phyloP scores from a whole-genome alignment of 2,329 filamentous ascomycete genomes.

The Teratosphaeria gauchensis region DNA sequence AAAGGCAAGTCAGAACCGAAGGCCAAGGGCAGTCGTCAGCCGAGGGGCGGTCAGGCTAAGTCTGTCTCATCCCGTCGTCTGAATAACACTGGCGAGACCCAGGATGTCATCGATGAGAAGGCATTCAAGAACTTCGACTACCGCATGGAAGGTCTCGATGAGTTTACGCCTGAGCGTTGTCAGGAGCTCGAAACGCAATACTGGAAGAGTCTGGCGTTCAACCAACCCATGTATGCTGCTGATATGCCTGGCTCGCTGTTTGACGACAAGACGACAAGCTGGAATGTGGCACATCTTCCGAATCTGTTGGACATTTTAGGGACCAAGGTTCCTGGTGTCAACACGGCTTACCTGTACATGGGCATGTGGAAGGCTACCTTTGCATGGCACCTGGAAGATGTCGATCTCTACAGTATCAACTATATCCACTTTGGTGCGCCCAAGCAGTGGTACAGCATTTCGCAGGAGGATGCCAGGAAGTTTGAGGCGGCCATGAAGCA shows the following conservation, averaged over 20 bases:
- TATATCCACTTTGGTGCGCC: constrained; percentile 98
- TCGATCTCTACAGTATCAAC: constrained; percentile 99
- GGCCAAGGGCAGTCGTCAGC: constrained; percentile 31
- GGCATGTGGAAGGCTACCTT: constrained; percentile 99
- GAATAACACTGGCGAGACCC: constrained; percentile 69
- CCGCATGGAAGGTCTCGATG: constrained; percentile 68
- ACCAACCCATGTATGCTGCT: constrained; percentile 86
- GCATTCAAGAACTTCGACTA: constrained; percentile 90
- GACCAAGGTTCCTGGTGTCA: constrained; percentile 92
- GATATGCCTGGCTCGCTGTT: constrained; percentile 96
- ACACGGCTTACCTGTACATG: constrained; percentile 93
- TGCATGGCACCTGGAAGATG: constrained; percentile 96
- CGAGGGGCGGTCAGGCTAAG: constrained; percentile 50
- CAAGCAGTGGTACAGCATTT: constrained; percentile 99
- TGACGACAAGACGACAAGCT: constrained; percentile 68
- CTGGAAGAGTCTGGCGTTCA: constrained; percentile 96
- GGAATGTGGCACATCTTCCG: constrained; percentile 92
- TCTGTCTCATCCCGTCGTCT: constrained; percentile 82
- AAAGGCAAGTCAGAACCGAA: constrained; percentile 30
- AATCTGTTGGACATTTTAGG: constrained; percentile 91
- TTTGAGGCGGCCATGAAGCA: constrained; percentile 93
- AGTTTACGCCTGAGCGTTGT: constrained; percentile 84
- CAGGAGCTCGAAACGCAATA: constrained; percentile 90
- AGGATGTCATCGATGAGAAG: constrained; percentile 75
- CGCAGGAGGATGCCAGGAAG: constrained; percentile 81